phyloP scores from a whole-genome alignment of 208 protist species.

The Acanthamoeba triangularis region DNA sequence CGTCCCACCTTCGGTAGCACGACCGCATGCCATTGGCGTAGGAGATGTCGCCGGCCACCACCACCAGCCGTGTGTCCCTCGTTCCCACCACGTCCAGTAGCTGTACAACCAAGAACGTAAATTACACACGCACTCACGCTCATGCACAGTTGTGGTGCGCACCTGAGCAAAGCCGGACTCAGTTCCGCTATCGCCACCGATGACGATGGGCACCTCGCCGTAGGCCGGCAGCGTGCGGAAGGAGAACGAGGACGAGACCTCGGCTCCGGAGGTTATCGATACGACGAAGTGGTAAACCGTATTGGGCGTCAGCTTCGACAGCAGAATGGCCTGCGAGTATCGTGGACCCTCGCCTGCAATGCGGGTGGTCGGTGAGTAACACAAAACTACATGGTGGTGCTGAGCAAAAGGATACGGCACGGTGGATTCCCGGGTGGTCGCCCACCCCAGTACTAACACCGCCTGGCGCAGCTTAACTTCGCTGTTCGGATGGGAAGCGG shows the following conservation, averaged over 20 bases:
- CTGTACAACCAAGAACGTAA: not conserved
- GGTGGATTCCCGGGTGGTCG: no score
- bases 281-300: constrained; percentile 26
- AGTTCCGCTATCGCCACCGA: not conserved
- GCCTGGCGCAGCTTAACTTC: no score
- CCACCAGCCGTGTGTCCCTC: not conserved
- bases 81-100: not conserved
- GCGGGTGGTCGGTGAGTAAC: not conserved
- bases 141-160: no score
- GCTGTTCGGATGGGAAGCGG: no score
- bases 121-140: no score
- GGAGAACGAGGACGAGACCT: not conserved
- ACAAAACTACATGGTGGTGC: no score
- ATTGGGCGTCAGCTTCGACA: not conserved
- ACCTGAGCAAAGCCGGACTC: not conserved
- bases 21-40: constrained; percentile 74
- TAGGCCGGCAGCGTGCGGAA: constrained; percentile 15
- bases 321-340: not conserved
- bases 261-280: not conserved
- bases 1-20: constrained; percentile 80
- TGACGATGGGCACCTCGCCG: constrained; percentile 26
- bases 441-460: no score
- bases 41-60: constrained; percentile 76
- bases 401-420: not conserved
- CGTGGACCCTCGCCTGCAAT: not conserved